These are phyloP conservation scores for Backusella sp. DNA, from an alignment of 192 early-diverging fungal genomes.

Conservation along the genomic window DNA sequence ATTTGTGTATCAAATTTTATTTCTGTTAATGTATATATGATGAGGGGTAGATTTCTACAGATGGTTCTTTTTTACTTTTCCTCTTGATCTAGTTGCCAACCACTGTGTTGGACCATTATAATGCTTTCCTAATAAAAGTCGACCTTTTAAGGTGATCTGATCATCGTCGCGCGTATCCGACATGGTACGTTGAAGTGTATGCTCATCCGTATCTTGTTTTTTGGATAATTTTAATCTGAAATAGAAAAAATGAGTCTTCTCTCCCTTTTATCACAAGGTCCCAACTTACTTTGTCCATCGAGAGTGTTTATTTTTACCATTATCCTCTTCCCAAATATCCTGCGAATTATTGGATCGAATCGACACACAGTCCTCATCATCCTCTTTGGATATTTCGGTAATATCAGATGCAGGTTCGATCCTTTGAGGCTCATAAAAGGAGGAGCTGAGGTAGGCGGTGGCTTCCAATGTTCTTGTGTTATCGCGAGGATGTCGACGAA, in stretches of 20 bases:
- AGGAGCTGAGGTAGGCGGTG: not conserved
- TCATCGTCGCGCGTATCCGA: slow-evolving; percentile 4
- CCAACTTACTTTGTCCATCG: not conserved
- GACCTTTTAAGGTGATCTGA: slow-evolving; percentile 20
- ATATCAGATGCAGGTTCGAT: not conserved
- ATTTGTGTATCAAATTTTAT: not conserved
- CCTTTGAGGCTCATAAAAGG: not conserved
- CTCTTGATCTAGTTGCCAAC: not conserved
- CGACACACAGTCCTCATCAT: slow-evolving; percentile 1
- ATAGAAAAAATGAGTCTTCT: not conserved
- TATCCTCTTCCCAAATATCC: not conserved
- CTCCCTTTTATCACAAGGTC: not conserved
- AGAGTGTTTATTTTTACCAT: not conserved
- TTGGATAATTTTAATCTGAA: not conserved
- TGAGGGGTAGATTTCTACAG: too few species aligned
- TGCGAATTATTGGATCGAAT: slow-evolving; percentile 4
- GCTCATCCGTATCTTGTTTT: not conserved
- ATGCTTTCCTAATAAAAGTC: slow-evolving; percentile 32
- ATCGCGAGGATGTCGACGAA: slow-evolving; percentile 31
- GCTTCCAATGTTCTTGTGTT: slow-evolving; percentile 1
- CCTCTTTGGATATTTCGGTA: not conserved
- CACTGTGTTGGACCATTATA: slow-evolving; percentile 24
- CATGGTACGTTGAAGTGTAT: not conserved
- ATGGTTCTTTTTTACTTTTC: not conserved
- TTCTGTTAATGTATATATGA: too few species aligned